These are phyloP conservation scores for Vanrija pseudolonga DNA, from an alignment of 1,284 basidiomycete genomes.

Conservation along the genomic window DNA sequence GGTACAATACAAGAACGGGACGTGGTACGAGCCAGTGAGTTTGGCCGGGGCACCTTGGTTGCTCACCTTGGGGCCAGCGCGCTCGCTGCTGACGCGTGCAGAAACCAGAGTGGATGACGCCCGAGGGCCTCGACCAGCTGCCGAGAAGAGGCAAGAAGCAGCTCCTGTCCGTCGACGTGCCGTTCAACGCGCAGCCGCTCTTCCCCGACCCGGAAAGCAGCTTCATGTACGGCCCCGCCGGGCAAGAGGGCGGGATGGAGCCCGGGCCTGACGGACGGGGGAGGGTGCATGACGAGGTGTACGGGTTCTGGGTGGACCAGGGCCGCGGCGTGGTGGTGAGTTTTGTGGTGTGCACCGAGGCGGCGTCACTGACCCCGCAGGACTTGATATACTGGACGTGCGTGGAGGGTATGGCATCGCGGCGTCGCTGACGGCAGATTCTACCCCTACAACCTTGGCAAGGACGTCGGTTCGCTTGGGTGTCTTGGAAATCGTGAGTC, in stretches of 20 bases:
- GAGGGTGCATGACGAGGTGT: constrained; percentile 33
- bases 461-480: constrained; percentile 38
- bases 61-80: no score
- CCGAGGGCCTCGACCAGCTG: constrained; percentile 21
- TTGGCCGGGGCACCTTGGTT: no score
- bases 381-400: constrained; percentile 46
- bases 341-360: background rate
- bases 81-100: constrained; percentile 4
- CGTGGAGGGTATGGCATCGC: background rate
- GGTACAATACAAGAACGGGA: constrained; percentile 20
- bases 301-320: constrained; percentile 44
- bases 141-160: constrained; percentile 13
- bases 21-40: constrained; percentile 3
- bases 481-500: constrained; percentile 44
- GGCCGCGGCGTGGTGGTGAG: constrained; percentile 40
- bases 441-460: constrained; percentile 48
- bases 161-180: constrained; percentile 28
- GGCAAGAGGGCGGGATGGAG: constrained; percentile 21
- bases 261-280: constrained; percentile 25
- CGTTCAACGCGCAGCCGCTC: constrained; percentile 38
- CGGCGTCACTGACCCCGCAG: constrained; percentile 10
- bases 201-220: constrained; percentile 22
- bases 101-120: constrained; percentile 20
- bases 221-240: constrained; percentile 40
- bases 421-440: constrained; percentile 20